Conservation (phyloP, 164 flowering plant genomes). For the Umbellularia californica region DNA sequence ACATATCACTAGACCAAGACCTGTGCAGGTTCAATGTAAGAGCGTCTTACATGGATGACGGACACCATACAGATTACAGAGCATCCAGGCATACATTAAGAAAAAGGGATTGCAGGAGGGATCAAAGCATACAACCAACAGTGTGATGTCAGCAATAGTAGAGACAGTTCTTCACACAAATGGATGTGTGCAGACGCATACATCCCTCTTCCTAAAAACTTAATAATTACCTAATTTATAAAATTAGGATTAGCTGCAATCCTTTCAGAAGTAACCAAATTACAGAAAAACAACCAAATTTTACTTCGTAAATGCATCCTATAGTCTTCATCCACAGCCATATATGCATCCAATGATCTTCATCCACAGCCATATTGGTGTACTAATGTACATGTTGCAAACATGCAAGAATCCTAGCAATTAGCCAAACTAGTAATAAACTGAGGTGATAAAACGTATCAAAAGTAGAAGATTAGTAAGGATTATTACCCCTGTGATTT, state of each 20-base stretch:
- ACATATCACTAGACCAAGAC: too few species aligned
- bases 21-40: too few species aligned
- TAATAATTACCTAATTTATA: background rate
- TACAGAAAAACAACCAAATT: background rate
- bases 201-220: too few species aligned
- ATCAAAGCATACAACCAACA: background rate
- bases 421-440: background rate
- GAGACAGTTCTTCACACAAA: background rate
- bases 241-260: background rate
- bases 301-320: background rate
- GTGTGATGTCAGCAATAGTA: background rate
- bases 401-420: background rate
- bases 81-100: too few species aligned
- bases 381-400: background rate
- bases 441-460: background rate
- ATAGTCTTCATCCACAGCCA: background rate
- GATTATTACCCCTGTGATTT: constrained; percentile 39
- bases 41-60: too few species aligned
- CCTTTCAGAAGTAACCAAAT: background rate
- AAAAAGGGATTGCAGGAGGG: background rate
- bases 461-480: constrained; percentile 1
- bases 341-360: background rate
- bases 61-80: too few species aligned
- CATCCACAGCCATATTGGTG: background rate
- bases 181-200: too few species aligned